phyloP scores from a whole-genome alignment of 768 basidiomycete genomes.

The Ramaria sp. region DNA sequence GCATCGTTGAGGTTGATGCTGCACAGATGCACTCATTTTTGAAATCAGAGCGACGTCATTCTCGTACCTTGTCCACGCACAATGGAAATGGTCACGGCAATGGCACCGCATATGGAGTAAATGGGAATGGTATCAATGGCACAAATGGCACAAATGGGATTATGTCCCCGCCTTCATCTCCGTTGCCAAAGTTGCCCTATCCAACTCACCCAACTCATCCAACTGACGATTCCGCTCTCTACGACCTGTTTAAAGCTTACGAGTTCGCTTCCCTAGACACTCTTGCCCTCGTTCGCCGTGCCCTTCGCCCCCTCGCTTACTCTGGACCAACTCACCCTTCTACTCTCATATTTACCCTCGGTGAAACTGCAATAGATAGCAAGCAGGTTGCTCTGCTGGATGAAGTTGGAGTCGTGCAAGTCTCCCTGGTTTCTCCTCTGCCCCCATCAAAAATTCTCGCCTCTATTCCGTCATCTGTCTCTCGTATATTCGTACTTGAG shows the following conservation, averaged over 20 bases:
- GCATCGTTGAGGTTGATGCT: constrained; percentile 42
- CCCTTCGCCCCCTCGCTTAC: constrained; percentile 43
- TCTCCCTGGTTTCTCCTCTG: constrained; percentile 59
- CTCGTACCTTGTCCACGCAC: background rate
- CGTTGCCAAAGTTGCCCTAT: constrained; percentile 3
- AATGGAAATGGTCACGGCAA: constrained; percentile 25
- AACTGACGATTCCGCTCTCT: constrained; percentile 11
- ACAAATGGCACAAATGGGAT: constrained; percentile 14
- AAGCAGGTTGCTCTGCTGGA: constrained; percentile 28
- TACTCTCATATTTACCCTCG: constrained; percentile 65
- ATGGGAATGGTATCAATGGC: constrained; percentile 5
- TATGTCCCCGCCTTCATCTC: background rate
- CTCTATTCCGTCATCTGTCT: constrained; percentile 50
- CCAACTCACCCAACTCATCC: constrained; percentile 10
- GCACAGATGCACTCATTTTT: constrained; percentile 54
- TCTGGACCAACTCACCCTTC: constrained; percentile 46
- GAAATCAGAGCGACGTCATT: constrained; percentile 28
- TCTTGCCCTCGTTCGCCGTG: constrained; percentile 47
- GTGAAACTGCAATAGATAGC: constrained; percentile 32
- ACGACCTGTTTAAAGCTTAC: constrained; percentile 40
- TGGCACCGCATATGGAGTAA: constrained; percentile 10
- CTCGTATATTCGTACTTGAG: constrained; percentile 71
- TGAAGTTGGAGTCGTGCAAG: constrained; percentile 50
- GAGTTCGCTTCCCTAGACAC: constrained; percentile 60
- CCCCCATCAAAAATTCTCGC: constrained; percentile 42